Conservation (phyloP, 163 green algal species). For the Scenedesmus sp. region DNA sequence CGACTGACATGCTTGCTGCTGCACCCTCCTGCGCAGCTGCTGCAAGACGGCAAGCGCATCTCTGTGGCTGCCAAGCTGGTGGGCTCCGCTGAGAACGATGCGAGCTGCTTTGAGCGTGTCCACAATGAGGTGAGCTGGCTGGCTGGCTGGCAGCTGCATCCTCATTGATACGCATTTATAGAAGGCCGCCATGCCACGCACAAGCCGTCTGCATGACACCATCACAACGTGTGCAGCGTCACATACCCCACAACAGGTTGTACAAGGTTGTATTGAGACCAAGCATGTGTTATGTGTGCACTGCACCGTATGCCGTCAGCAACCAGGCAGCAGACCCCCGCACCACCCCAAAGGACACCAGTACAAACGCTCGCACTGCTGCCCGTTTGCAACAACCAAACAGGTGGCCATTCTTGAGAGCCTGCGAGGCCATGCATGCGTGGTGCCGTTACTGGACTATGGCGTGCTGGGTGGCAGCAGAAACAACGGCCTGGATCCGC, state of each 20-base stretch:
- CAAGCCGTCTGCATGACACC: too few species aligned
- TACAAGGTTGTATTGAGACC: too few species aligned
- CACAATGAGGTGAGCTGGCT: slow-evolving; percentile 15
- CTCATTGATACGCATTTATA: too few species aligned
- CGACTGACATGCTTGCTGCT: neutral
- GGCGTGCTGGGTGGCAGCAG: neutral
- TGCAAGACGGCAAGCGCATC: neutral
- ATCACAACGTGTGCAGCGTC: too few species aligned
- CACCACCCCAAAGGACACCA: too few species aligned
- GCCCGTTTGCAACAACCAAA: neutral
- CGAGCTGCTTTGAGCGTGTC: slow-evolving; percentile 42
- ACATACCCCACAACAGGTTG: too few species aligned
- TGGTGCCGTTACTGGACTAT: slow-evolving; percentile 51
- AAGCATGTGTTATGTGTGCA: too few species aligned
- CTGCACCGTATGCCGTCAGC: too few species aligned
- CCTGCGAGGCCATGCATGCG: slow-evolving; percentile 3
- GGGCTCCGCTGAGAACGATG: neutral
- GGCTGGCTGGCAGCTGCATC: neutral
- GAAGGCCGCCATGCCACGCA: too few species aligned
- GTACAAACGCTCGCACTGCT: too few species aligned
- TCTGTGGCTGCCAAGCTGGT: slow-evolving; percentile 28
- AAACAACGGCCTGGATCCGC: neutral
- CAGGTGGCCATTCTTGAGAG: slow-evolving; percentile 37
- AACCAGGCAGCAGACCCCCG: too few species aligned
- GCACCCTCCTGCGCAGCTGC: neutral